Conservation (phyloP, 2,329 filamentous ascomycete species). For the Parafenestella ontariensis region DNA sequence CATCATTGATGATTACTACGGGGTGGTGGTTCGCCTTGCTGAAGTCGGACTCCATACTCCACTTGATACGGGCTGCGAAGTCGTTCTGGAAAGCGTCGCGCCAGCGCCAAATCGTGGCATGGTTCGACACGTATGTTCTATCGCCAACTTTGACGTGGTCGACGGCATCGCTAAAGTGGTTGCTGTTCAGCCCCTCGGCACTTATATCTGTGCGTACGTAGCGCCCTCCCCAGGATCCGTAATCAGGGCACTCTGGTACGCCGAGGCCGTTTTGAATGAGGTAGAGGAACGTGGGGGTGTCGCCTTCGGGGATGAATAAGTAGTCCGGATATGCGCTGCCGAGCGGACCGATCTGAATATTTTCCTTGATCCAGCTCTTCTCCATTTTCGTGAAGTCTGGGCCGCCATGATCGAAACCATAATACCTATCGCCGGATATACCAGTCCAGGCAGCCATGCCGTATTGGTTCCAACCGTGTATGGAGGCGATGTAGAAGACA, state of each 20-base stretch:
- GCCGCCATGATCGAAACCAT: conserved; percentile 57
- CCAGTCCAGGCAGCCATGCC: conserved; percentile 63
- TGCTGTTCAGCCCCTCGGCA: conserved; percentile 41
- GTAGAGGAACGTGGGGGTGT: conserved; percentile 60
- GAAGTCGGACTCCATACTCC: conserved; percentile 50
- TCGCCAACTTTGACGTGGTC: conserved; percentile 48
- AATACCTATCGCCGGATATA: conserved; percentile 60
- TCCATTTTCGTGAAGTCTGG: conserved; percentile 58
- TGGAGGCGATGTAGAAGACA: conserved; percentile 62
- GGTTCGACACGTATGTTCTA: conserved; percentile 50
- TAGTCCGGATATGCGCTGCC: conserved; percentile 53
- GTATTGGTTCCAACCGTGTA: conserved; percentile 66
- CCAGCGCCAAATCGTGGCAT: conserved; percentile 63
- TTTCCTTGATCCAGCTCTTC: conserved; percentile 60
- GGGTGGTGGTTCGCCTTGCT: conserved; percentile 57
- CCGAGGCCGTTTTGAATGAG: conserved; percentile 59
- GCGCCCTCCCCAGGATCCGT: conserved; percentile 60
- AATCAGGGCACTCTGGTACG: conserved; percentile 55
- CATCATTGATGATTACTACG: conserved; percentile 54
- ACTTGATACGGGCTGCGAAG: conserved; percentile 58
- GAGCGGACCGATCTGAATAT: conserved; percentile 62
- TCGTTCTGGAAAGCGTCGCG: conserved; percentile 60
- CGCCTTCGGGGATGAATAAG: conserved; percentile 62
- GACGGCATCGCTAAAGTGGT: conserved; percentile 49
- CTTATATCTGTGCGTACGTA: conserved; percentile 49